A percentile compares a stretch with the other conserved stretches of the same genome.
phyloP scores from a whole-genome alignment of 768 basidiomycete species.

The Trametes cinnabarina region DNA sequence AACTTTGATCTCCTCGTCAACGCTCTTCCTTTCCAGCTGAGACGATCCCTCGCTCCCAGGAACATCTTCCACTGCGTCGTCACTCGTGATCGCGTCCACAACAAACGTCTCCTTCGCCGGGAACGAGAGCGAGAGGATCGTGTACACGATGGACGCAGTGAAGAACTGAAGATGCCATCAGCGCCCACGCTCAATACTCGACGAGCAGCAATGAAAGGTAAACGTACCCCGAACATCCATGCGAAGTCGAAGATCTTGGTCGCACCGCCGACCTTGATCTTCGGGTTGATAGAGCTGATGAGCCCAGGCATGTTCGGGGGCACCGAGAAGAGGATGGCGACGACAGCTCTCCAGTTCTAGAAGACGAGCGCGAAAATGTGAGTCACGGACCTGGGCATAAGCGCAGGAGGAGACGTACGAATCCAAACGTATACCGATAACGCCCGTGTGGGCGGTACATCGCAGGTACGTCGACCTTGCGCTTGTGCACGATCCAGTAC shows the following conservation, averaged over 20 bases:
- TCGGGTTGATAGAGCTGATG: conserved; percentile 67
- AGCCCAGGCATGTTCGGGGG: conserved; percentile 76
- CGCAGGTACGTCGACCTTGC: conserved; percentile 75
- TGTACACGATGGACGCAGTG: conserved; percentile 35
- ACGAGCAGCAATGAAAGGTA: not conserved
- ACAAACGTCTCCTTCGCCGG: conserved; percentile 40
- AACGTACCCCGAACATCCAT: conserved; percentile 72
- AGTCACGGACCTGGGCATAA: not conserved
- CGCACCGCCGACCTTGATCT: conserved; percentile 58
- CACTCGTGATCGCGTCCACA: conserved; percentile 23
- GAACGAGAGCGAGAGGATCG: conserved; percentile 34
- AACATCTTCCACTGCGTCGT: conserved; percentile 10
- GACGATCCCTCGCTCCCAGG: conserved; percentile 14
- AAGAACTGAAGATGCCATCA: conserved; percentile 28
- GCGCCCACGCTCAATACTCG: too few relatives aligned
- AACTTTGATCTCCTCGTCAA: conserved; percentile 17
- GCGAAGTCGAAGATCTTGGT: conserved; percentile 63
- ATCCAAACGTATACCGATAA: conserved; percentile 74
- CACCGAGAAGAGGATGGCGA: conserved; percentile 65
- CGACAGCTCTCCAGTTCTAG: conserved; percentile 83
- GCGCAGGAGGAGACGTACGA: conserved; percentile 43
- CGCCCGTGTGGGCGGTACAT: conserved; percentile 81
- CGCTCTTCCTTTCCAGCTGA: conserved; percentile 16
- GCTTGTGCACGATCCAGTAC: conserved; percentile 76
- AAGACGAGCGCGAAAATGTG: not conserved